phyloP scores from a whole-genome alignment of 805 yeast genomes.

The Lipomyces sp. region DNA sequence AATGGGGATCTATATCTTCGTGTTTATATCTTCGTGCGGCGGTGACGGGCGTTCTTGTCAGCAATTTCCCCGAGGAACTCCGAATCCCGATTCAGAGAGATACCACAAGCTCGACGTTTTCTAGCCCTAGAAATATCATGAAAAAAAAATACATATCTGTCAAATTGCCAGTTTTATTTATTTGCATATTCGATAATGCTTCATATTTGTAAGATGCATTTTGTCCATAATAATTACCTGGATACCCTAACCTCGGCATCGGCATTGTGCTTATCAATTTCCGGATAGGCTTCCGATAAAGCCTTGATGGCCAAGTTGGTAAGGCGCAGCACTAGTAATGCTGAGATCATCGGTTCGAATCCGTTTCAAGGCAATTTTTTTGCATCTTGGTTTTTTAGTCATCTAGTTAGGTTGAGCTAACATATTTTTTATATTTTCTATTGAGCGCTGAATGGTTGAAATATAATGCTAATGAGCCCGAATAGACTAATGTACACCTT shows the following conservation, averaged over 20 bases:
- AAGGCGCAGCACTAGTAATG: slow-evolving; percentile 51
- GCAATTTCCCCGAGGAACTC: too few relatives aligned
- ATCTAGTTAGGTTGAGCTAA: too few relatives aligned
- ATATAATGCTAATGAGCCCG: too few relatives aligned
- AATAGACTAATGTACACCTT: too few relatives aligned
- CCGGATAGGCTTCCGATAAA: not conserved
- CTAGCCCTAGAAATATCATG: too few relatives aligned
- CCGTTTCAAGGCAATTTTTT: slow-evolving; percentile 47
- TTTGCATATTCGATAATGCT: too few relatives aligned
- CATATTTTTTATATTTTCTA: not conserved
- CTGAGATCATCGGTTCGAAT: slow-evolving; percentile 50
- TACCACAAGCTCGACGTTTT: too few relatives aligned
- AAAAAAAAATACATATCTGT: too few relatives aligned
- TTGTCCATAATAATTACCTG: too few relatives aligned
- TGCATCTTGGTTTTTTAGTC: not conserved
- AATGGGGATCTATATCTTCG: not conserved
- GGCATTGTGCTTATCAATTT: not conserved
- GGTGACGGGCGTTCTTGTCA: not conserved
- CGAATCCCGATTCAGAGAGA: too few relatives aligned
- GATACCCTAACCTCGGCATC: not conserved
- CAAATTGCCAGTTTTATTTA: too few relatives aligned
- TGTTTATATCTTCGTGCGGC: not conserved
- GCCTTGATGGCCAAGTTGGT: slow-evolving; percentile 51
- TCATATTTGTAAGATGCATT: too few relatives aligned
- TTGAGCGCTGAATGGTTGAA: not conserved